These are phyloP conservation scores for Ceratobasidium sp. DNA, from an alignment of 1,284 basidiomycete genomes.

Conservation along the genomic window DNA sequence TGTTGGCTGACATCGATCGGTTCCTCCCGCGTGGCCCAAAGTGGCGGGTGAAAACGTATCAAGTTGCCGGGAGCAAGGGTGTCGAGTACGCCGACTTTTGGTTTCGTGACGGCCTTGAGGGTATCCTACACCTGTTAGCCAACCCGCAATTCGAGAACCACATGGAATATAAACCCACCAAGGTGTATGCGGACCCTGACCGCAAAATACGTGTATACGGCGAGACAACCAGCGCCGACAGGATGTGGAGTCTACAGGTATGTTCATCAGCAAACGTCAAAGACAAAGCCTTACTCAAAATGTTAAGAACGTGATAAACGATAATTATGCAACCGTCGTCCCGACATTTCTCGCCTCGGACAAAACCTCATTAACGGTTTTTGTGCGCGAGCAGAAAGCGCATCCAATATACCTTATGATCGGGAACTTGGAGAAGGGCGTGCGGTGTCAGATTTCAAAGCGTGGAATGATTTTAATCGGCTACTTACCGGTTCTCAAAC, in stretches of 20 bases:
- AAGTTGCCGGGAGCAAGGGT: constrained; percentile 46
- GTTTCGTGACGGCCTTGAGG: constrained; percentile 53
- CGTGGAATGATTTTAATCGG: constrained; percentile 41
- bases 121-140: constrained; percentile 53
- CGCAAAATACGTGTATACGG: neutral
- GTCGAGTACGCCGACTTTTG: constrained; percentile 55
- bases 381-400: constrained; percentile 45
- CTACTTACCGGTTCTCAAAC: constrained; percentile 33
- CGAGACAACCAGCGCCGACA: constrained; percentile 36
- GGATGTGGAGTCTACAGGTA: constrained; percentile 46
- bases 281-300: neutral
- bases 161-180: constrained; percentile 11
- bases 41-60: constrained; percentile 29
- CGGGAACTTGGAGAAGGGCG: constrained; percentile 48
- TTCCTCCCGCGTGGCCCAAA: constrained; percentile 10
- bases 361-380: constrained; percentile 42
- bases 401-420: constrained; percentile 48
- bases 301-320: neutral
- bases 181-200: neutral
- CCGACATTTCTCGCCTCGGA: constrained; percentile 46
- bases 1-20: constrained; percentile 19
- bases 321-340: constrained; percentile 27
- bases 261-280: neutral
- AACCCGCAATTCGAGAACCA: constrained; percentile 31
- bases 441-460: constrained; percentile 28